Evolutionary conservation across 768 basidiomycete genomes (phyloP).

Genomic region (Butyriboletus loyo): DNA sequence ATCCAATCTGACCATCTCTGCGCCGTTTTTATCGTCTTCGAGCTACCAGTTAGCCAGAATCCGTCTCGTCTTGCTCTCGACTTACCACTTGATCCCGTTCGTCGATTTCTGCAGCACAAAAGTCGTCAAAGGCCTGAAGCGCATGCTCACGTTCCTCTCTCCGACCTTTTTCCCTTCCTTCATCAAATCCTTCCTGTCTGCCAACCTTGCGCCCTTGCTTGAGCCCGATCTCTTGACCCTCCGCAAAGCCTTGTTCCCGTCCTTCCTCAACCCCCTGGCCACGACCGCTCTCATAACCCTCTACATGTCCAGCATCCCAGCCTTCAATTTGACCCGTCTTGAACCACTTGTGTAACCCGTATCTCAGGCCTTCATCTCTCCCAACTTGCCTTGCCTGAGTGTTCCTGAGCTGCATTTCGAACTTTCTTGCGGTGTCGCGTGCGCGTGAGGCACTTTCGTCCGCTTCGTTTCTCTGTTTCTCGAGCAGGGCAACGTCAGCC

Average conservation of each 20-base stretch:
- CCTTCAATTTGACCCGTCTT: conserved; percentile 45
- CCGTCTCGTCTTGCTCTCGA: background rate
- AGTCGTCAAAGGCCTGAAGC: conserved; percentile 55
- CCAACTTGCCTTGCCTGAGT: conserved; percentile 44
- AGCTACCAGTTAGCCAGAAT: conserved; percentile 6
- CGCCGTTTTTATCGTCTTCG: conserved; percentile 23
- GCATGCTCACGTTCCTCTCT: conserved; percentile 53
- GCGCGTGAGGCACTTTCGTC: conserved; percentile 43
- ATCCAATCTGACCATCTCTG: conserved; percentile 31
- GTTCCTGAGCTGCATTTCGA: conserved; percentile 42
- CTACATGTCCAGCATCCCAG: conserved; percentile 43
- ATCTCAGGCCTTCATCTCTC: conserved; percentile 39
- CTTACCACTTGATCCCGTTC: conserved; percentile 24
- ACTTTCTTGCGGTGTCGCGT: conserved; percentile 42
- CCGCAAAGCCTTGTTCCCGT: conserved; percentile 36
- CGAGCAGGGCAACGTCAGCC: conserved; percentile 30
- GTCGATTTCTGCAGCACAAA: conserved; percentile 46
- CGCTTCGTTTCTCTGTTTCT: conserved; percentile 38
- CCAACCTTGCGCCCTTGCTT: conserved; percentile 32
- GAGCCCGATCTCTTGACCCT: conserved; percentile 36
- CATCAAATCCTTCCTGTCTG: conserved; percentile 31
- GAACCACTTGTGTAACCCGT: conserved; percentile 44
- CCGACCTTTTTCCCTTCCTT: conserved; percentile 38
- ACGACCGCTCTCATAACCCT: conserved; percentile 46
- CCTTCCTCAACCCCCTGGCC: conserved; percentile 43